A percentile compares a stretch with the other conserved stretches of the same genome.
Conservation (phyloP, 495 filamentous ascomycete genomes). For the Bombardia bombarda region DNA sequence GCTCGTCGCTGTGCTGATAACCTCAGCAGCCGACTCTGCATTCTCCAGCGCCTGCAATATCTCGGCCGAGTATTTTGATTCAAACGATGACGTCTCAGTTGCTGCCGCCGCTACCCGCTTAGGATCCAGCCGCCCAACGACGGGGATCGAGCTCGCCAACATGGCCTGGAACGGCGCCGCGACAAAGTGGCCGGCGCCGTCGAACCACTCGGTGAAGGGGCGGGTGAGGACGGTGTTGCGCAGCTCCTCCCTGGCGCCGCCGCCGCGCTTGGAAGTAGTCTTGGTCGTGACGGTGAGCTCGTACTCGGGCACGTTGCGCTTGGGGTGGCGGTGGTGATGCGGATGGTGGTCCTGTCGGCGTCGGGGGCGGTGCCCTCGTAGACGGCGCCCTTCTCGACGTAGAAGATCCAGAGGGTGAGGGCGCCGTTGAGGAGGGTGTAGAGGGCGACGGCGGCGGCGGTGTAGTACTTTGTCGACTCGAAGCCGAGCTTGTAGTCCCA, state of each 20-base stretch:
- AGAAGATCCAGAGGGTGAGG: constrained; percentile 81
- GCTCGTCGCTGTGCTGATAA: constrained; percentile 12
- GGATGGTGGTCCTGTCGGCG: constrained; percentile 46
- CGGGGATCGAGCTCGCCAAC: constrained; percentile 60
- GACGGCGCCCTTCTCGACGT: constrained; percentile 71
- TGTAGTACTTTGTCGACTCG: constrained; percentile 69
- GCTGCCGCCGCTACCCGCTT: constrained; percentile 32
- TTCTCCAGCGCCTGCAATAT: constrained; percentile 33
- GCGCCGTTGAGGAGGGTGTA: constrained; percentile 76
- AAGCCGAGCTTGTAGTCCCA: constrained; percentile 89
- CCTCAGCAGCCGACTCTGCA: constrained; percentile 18
- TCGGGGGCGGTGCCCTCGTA: constrained; percentile 55
- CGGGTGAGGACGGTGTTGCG: constrained; percentile 50
- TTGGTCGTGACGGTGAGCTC: constrained; percentile 54
- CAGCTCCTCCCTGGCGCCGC: constrained; percentile 19
- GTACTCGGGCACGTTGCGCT: constrained; percentile 78
- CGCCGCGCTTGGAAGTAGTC: no score
- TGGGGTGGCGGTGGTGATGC: constrained; percentile 56
- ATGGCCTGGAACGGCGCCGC: constrained; percentile 76
- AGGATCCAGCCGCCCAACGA: constrained; percentile 61
- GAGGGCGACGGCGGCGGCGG: constrained; percentile 62
- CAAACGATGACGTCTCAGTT: neutral
- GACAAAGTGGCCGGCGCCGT: constrained; percentile 71
- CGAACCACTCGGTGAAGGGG: constrained; percentile 83
- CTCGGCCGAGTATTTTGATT: constrained; percentile 24